phyloP scores from a whole-genome alignment of 2,329 filamentous ascomycete genomes.

The Fusarium beomiforme region DNA sequence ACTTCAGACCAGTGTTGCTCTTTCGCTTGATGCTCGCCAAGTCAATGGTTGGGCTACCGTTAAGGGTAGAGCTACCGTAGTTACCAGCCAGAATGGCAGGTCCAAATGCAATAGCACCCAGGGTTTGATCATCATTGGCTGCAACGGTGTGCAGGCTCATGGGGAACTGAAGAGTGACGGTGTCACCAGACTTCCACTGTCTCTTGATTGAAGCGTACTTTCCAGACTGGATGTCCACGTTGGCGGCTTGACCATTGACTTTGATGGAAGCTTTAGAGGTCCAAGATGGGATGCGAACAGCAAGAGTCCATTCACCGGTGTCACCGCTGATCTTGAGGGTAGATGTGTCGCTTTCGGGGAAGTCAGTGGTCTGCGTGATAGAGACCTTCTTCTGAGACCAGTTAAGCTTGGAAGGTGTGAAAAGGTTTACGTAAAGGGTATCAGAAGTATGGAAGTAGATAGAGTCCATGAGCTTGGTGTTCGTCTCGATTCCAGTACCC shows the following conservation, averaged over 20 bases:
- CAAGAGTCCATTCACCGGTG: constrained; percentile 47
- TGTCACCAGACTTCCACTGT: constrained; percentile 56
- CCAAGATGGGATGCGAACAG: constrained; percentile 61
- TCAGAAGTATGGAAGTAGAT: constrained; percentile 59
- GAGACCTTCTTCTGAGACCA: constrained; percentile 55
- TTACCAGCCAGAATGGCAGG: constrained; percentile 57
- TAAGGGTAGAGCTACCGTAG: constrained; percentile 50
- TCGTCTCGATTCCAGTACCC: constrained; percentile 61
- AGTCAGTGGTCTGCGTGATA: constrained; percentile 55
- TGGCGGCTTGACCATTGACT: constrained; percentile 52
- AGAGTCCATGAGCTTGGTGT: constrained; percentile 63
- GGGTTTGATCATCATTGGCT: constrained; percentile 57
- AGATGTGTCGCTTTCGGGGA: constrained; percentile 53
- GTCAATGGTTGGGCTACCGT: constrained; percentile 44
- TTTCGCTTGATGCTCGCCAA: constrained; percentile 43
- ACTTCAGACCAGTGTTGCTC: constrained; percentile 40
- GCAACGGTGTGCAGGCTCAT: constrained; percentile 55
- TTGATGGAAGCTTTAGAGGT: constrained; percentile 50
- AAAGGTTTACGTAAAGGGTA: constrained; percentile 60
- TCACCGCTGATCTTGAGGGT: constrained; percentile 52
- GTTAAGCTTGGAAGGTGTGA: constrained; percentile 56
- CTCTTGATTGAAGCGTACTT: constrained; percentile 54
- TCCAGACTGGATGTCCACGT: constrained; percentile 45
- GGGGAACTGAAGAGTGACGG: constrained; percentile 55
- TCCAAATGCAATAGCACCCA: constrained; percentile 59